Percentiles rank a stretch among this genome's conserved stretches.
These are phyloP conservation scores for Lactarius vividus DNA, from an alignment of 768 basidiomycete genomes.

Conservation along the genomic window DNA sequence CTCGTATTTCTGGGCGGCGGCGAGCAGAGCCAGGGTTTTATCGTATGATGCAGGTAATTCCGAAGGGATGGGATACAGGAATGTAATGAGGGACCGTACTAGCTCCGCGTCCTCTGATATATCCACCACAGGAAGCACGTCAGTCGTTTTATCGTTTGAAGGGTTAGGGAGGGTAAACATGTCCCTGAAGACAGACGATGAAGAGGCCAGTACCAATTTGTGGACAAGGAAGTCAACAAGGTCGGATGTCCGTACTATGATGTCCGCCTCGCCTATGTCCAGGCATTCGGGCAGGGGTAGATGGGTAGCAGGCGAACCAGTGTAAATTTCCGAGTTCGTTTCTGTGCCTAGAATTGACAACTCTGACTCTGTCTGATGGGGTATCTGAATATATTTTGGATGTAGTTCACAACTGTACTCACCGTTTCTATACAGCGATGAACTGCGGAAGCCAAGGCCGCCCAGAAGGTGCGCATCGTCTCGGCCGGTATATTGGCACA, in stretches of 20 bases:
- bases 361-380: not conserved
- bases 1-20: conserved; percentile 30
- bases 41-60: conserved; percentile 6
- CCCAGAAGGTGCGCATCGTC: conserved; percentile 10
- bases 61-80: conserved; percentile 12
- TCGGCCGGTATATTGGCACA: not conserved
- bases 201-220: conserved; percentile 34
- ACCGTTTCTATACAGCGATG: not conserved
- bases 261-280: not conserved
- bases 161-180: conserved; percentile 33
- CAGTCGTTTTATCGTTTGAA: not conserved
- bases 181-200: conserved; percentile 34
- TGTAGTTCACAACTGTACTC: not conserved
- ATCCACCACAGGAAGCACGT: conserved; percentile 23
- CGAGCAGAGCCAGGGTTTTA: conserved; percentile 14
- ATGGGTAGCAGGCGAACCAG: too few species aligned
- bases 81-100: conserved; percentile 19
- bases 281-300: not conserved
- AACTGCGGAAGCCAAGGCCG: not conserved
- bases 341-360: not conserved
- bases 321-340: too few species aligned
- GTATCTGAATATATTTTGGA: not conserved
- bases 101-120: conserved; percentile 16
- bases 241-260: conserved; percentile 20
- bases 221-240: conserved; percentile 31